phyloP scores from a whole-genome alignment of 768 basidiomycete species.

The Pluteus cervinus region DNA sequence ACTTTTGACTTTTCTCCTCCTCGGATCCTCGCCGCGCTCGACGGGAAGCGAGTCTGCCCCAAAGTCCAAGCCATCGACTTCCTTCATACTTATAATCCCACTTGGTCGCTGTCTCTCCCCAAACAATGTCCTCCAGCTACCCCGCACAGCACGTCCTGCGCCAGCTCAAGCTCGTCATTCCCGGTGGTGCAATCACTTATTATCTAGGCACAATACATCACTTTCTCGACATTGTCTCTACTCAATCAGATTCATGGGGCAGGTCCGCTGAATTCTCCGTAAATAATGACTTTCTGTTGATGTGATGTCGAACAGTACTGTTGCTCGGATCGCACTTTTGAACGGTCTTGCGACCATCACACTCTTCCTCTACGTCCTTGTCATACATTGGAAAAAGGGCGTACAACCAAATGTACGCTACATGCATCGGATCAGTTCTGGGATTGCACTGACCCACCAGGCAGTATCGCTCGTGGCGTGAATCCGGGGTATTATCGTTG shows the following conservation, averaged over 20 bases:
- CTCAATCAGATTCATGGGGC: conserved; percentile 46
- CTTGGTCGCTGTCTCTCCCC: conserved; percentile 2
- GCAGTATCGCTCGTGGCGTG: conserved; percentile 71
- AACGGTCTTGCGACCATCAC: conserved; percentile 55
- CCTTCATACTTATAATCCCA: conserved; percentile 1
- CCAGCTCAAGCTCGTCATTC: conserved; percentile 72
- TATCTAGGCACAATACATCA: conserved; percentile 50
- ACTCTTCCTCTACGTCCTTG: conserved; percentile 68
- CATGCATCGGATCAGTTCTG: background rate
- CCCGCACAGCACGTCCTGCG: conserved; percentile 46
- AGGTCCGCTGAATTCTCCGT: conserved; percentile 18
- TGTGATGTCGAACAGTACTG: conserved; percentile 30
- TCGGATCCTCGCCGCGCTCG: too few relatives aligned
- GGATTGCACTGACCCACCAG: background rate
- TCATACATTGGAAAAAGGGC: conserved; percentile 62
- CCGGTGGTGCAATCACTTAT: conserved; percentile 61
- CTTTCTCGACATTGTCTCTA: conserved; percentile 37
- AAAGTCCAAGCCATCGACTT: too few relatives aligned
- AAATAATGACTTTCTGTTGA: background rate
- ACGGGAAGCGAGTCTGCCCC: too few relatives aligned
- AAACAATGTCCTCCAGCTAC: conserved; percentile 17
- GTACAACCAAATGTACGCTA: conserved; percentile 62
- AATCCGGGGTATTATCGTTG: conserved; percentile 60
- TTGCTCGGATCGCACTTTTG: conserved; percentile 46
- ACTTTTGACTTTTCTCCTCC: too few relatives aligned